These are phyloP conservation scores for Picea glauca DNA, from an alignment of 75 land plant species.

Conservation along the genomic window DNA sequence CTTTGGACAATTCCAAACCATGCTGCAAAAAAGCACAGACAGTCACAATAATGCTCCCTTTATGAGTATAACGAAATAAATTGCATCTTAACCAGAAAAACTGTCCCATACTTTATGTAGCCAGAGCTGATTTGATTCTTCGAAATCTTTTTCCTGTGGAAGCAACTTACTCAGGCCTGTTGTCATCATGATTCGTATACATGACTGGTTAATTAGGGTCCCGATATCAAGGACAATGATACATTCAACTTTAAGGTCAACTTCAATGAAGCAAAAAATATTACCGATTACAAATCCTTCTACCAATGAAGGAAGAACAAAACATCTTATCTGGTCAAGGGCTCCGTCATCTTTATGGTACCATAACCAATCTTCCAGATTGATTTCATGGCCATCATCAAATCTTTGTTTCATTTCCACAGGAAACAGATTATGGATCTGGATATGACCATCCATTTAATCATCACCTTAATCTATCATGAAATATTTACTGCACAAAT, in stretches of 20 bases:
- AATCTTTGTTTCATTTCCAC: slow-evolving; percentile 7
- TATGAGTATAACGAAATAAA: no score
- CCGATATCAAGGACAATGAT: no score
- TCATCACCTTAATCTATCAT: no score
- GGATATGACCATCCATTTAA: background rate
- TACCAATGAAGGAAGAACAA: slow-evolving; percentile 8
- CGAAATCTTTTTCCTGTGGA: background rate
- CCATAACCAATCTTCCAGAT: slow-evolving; percentile 11
- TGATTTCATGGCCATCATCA: slow-evolving; percentile 4
- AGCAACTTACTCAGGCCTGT: slow-evolving; percentile 2
- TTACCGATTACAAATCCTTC: background rate
- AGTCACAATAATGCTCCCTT: no score
- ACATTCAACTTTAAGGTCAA: no score
- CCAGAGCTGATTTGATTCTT: background rate
- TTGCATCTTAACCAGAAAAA: no score
- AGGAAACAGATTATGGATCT: background rate
- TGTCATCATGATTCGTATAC: background rate
- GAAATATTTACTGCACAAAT: no score
- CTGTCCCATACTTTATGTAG: no score
- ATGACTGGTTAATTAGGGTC: background rate
- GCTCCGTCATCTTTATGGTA: background rate
- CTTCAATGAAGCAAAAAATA: background rate
- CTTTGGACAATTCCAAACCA: no score
- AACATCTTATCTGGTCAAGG: background rate
- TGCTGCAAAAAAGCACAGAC: no score